Evolutionary conservation across 1,139 yeast species (phyloP), one percentile per base, ranked within the genome.

Genomic region (Yamadazyma sp.): DNA sequence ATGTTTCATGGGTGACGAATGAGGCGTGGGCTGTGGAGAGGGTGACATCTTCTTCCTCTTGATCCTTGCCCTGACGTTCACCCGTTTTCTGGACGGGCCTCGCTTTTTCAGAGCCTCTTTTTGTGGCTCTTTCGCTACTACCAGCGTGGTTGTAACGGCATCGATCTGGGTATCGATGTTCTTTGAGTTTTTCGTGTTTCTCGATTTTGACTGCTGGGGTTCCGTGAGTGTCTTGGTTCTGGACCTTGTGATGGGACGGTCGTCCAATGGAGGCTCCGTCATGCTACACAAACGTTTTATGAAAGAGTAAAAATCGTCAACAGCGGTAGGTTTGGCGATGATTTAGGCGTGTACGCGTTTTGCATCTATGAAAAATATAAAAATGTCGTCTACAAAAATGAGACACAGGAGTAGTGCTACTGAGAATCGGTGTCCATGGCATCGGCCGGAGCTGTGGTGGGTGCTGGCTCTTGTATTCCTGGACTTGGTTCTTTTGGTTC

Each of bases 181-280:
- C n/a, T n/a, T n/a, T n/a, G n/a, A n/a, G n/a, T n/a, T 17, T 33
- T 33, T 5, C 4, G 18, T 11, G 5, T 22, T 27, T 34, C 5
- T 6, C 14, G 15, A 4, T 7, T 10, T 15, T 22, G 18, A 27
- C 17, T 8, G 14, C 14, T 16, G 28, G 4, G 17, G 28, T 20
- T 29, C 15, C 18, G 12, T 11, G 20, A 27, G 20, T 8, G 17
- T 17, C 23, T 25, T 38, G 27, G 37, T 14, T 15, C 41, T 12
- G 7, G 37, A 34, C 23, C 41, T 37, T 9, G 41, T 38, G 12
- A 34, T 20, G 11, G 41, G 41, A 12, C 39, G 16, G 24, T 32
- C 39, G 15, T 37, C 39, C 24, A 37, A 27, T n/a, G 36, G 39
- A 8, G 28, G 18, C 10, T 6, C 27, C 28, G 5, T 22, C 28